These are phyloP conservation scores for Kwoniella sp. DNA, from an alignment of 768 basidiomycete species.

Conservation along the genomic window DNA sequence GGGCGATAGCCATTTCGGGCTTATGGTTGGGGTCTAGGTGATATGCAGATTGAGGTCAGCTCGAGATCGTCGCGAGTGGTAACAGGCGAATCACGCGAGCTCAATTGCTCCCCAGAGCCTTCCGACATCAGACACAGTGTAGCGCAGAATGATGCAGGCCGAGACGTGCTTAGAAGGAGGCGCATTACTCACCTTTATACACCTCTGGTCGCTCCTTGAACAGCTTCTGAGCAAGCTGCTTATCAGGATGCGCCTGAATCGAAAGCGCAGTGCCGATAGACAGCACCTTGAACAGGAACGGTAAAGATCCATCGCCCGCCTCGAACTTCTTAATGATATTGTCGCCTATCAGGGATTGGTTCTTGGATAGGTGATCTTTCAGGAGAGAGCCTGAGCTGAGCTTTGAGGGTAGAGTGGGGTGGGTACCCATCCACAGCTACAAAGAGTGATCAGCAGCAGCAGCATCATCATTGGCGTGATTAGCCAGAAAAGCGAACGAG, in stretches of 20 bases:
- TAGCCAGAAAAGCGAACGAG: too few species aligned
- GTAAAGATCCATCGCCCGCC: conserved; percentile 73
- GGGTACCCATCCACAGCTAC: conserved; percentile 99
- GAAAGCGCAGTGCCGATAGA: conserved; percentile 86
- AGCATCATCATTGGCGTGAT: too few species aligned
- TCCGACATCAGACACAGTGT: too few species aligned
- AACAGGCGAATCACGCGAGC: too few species aligned
- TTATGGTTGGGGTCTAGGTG: conserved; percentile 85
- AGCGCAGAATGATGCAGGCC: too few species aligned
- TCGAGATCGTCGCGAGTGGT: not conserved
- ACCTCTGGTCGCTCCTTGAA: conserved; percentile 72
- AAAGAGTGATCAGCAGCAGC: not conserved
- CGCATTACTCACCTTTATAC: conserved; percentile 76
- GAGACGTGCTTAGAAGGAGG: too few species aligned
- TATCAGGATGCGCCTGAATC: conserved; percentile 91
- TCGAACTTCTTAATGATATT: conserved; percentile 58
- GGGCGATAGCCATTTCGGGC: conserved; percentile 97
- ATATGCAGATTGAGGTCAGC: not conserved
- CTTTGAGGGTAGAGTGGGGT: conserved; percentile 71
- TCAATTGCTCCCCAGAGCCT: too few species aligned
- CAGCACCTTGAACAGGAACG: conserved; percentile 89
- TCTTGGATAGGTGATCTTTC: conserved; percentile 64
- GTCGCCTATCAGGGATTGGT: conserved; percentile 71
- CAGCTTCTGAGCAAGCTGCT: conserved; percentile 71
- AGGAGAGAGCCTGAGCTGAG: conserved; percentile 59